A percentile compares a stretch with the other conserved stretches of the same genome.
Evolutionary conservation across 2,329 filamentous ascomycete species (phyloP).

Genomic region (Fusarium vanettenii): DNA sequence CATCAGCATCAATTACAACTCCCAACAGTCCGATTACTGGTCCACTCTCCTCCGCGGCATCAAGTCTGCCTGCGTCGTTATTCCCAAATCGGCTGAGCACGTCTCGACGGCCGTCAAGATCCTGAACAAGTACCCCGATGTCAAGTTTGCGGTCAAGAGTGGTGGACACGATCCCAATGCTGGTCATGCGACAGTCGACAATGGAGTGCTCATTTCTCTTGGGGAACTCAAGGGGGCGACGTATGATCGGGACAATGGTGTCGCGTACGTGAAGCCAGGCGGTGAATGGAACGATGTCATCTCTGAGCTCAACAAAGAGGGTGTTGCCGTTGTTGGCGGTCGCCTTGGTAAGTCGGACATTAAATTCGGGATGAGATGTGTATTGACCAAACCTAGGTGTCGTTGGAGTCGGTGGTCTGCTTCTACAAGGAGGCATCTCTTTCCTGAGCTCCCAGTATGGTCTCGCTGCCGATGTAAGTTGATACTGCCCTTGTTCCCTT

Average conservation of each 20-base stretch:
- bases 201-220: constrained; percentile 22
- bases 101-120: constrained; percentile 13
- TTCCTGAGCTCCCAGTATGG: constrained; percentile 24
- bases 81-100: neutral
- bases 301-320: neutral
- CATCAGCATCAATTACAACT: neutral
- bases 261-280: constrained; percentile 23
- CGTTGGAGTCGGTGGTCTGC: constrained; percentile 21
- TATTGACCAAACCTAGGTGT: accelerated
- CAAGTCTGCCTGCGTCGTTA: constrained; percentile 16
- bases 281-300: constrained; percentile 33
- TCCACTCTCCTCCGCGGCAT: constrained; percentile 1
- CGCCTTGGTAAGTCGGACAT: neutral
- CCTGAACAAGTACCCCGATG: constrained; percentile 20
- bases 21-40: neutral
- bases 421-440: constrained; percentile 13
- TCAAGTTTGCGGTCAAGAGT: constrained; percentile 19
- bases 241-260: constrained; percentile 7
- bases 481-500: neutral
- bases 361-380: neutral
- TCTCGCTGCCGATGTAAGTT: constrained; percentile 19
- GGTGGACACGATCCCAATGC: constrained; percentile 25
- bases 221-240: constrained; percentile 4
- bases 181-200: neutral
- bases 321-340: constrained; percentile 9